Conservation (phyloP, 2,329 filamentous ascomycete species). For the Colletotrichum incanum region DNA sequence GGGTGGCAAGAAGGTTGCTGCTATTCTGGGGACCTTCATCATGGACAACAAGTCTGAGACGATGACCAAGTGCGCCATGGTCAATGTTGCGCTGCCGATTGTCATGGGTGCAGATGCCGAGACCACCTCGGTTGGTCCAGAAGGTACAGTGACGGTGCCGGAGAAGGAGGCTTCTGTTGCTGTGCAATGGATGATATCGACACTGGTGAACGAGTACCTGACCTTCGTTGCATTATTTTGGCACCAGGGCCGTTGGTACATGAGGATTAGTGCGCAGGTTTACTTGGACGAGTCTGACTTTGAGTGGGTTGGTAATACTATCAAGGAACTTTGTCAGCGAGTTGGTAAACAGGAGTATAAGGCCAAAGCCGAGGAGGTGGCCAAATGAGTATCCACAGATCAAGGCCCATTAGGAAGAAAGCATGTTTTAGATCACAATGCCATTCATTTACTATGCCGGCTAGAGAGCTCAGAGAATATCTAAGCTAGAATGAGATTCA, state of each 20-base stretch:
- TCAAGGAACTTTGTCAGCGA: slow-evolving; percentile 66
- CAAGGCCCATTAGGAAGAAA: neutral
- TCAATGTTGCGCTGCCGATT: slow-evolving; percentile 82
- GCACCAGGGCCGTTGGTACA: slow-evolving; percentile 77
- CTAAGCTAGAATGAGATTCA: slow-evolving; percentile 27
- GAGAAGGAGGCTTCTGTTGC: slow-evolving; percentile 55
- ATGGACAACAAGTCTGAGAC: slow-evolving; percentile 77
- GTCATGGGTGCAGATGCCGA: slow-evolving; percentile 50
- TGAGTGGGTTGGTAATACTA: slow-evolving; percentile 73
- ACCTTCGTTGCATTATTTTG: slow-evolving; percentile 80
- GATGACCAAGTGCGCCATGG: slow-evolving; percentile 77
- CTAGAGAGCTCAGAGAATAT: slow-evolving; percentile 29
- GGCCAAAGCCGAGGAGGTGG: neutral
- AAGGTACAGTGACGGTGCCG: slow-evolving; percentile 49
- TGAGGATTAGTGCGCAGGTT: slow-evolving; percentile 83
- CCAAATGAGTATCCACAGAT: neutral
- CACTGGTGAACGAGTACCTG: slow-evolving; percentile 71
- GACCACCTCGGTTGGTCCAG: slow-evolving; percentile 31
- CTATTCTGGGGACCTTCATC: slow-evolving; percentile 77
- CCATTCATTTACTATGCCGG: slow-evolving; percentile 39
- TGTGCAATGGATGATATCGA: slow-evolving; percentile 71
- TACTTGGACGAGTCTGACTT: slow-evolving; percentile 89
- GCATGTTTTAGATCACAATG: slow-evolving; percentile 14
- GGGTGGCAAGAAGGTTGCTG: slow-evolving; percentile 74
- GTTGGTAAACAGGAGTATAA: slow-evolving; percentile 49